Percentiles rank a stretch among this genome's conserved stretches.
phyloP scores from a whole-genome alignment of 306 rosid species.

The Casuarina cunninghamiana region DNA sequence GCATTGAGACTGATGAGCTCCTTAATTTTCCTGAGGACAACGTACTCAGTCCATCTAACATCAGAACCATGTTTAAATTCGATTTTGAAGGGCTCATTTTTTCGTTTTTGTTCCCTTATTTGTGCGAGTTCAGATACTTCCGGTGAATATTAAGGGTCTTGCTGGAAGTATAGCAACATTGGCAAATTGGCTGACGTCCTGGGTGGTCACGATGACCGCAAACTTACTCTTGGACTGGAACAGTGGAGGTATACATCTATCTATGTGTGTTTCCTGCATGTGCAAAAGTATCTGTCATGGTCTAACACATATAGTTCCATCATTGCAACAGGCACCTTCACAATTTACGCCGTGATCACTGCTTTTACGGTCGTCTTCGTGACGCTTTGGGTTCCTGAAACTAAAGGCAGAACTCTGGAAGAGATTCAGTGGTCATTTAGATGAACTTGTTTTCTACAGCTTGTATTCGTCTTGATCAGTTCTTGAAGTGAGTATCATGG shows the following conservation, averaged over 20 bases:
- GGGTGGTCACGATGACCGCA: conserved; percentile 69
- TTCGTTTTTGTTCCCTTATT: not conserved
- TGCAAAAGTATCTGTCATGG: conserved; percentile 2
- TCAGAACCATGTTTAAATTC: not conserved
- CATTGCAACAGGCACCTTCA: conserved; percentile 58
- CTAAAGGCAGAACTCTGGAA: conserved; percentile 85
- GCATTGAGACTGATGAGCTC: not conserved
- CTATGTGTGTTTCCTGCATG: conserved; percentile 3
- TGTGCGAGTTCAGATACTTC: conserved; percentile 61
- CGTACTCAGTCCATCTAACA: not conserved
- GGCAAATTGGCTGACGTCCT: conserved; percentile 66
- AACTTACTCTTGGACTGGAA: conserved; percentile 77
- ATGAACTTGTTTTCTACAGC: conserved; percentile 34
- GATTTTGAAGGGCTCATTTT: not conserved
- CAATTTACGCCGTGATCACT: conserved; percentile 52
- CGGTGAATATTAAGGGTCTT: conserved; percentile 73
- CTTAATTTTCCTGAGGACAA: not conserved
- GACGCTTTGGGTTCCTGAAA: conserved; percentile 70
- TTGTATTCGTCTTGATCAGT: not conserved
- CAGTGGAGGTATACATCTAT: conserved; percentile 53
- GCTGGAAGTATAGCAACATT: conserved; percentile 76
- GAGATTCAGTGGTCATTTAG: conserved; percentile 78
- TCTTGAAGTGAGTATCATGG: not conserved
- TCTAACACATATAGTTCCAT: not conserved
- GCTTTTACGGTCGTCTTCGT: conserved; percentile 56